Evolutionary conservation across 2,329 filamentous ascomycete genomes (phyloP).

Genomic region (Berkeleyomyces basicola): DNA sequence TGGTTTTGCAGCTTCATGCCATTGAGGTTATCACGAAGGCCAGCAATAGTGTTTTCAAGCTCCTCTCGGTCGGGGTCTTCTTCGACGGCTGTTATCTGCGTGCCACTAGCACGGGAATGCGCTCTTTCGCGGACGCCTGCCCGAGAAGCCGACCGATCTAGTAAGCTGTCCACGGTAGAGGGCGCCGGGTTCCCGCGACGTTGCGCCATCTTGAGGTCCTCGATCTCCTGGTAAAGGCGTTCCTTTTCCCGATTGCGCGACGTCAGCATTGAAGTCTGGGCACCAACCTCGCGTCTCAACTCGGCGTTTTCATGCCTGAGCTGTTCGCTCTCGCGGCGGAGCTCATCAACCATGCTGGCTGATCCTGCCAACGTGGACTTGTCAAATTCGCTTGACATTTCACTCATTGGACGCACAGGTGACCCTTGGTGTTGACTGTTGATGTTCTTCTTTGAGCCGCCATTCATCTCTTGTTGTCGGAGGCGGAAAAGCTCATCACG

Average conservation of each 20-base stretch:
- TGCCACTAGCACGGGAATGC: slow-evolving; percentile 57
- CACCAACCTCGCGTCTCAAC: slow-evolving; percentile 76
- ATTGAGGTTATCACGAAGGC: slow-evolving; percentile 73
- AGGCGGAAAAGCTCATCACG: slow-evolving; percentile 70
- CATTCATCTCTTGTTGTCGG: slow-evolving; percentile 34
- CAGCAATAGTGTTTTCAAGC: slow-evolving; percentile 66
- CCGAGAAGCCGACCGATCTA: slow-evolving; percentile 86
- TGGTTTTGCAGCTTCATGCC: slow-evolving; percentile 79
- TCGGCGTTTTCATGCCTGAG: slow-evolving; percentile 86
- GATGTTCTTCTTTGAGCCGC: slow-evolving; percentile 31
- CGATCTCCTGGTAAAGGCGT: slow-evolving; percentile 87
- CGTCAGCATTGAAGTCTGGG: slow-evolving; percentile 93
- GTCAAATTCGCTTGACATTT: slow-evolving; percentile 31
- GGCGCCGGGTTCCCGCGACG: slow-evolving; percentile 44
- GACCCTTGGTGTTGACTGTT: slow-evolving; percentile 28
- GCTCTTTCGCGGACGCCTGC: slow-evolving; percentile 53
- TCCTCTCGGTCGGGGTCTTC: slow-evolving; percentile 73
- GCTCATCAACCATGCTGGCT: slow-evolving; percentile 59
- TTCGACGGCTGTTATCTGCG: slow-evolving; percentile 40
- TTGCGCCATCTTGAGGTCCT: slow-evolving; percentile 81
- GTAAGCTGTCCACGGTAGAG: slow-evolving; percentile 68
- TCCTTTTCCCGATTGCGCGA: slow-evolving; percentile 93
- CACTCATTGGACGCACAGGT: slow-evolving; percentile 33
- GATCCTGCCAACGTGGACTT: slow-evolving; percentile 36
- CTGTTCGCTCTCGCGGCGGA: slow-evolving; percentile 52